Conservation (phyloP, 495 filamentous ascomycete species). For the Trichoderma gamsii region DNA sequence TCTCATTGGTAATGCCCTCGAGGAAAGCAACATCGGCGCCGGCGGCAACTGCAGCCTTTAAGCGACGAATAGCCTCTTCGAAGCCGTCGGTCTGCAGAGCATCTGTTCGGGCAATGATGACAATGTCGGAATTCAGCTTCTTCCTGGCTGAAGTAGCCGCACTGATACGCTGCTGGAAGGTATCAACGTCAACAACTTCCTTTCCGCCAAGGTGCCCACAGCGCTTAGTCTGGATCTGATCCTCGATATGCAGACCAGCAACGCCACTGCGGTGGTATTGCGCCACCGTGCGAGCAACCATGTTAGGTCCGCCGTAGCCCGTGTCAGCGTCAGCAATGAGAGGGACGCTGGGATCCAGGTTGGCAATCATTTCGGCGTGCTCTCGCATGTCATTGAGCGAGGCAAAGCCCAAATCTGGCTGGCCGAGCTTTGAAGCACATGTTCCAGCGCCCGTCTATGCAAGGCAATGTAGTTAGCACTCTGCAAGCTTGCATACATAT, state of each 20-base stretch:
- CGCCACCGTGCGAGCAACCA: slow-evolving; percentile 57
- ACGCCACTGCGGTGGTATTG: slow-evolving; percentile 63
- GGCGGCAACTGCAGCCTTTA: slow-evolving; percentile 49
- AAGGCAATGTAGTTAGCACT: background rate
- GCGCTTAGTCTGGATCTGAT: slow-evolving; percentile 61
- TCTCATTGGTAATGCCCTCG: slow-evolving; percentile 54
- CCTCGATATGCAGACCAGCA: slow-evolving; percentile 66
- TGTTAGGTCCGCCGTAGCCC: slow-evolving; percentile 56
- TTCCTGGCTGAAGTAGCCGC: slow-evolving; percentile 33
- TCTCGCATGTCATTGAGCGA: slow-evolving; percentile 58
- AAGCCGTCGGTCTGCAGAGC: slow-evolving; percentile 58
- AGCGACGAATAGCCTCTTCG: slow-evolving; percentile 51
- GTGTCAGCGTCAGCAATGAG: slow-evolving; percentile 70
- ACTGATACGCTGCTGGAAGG: slow-evolving; percentile 50
- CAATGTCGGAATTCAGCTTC: slow-evolving; percentile 49
- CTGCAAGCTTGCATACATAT: slow-evolving; percentile 21
- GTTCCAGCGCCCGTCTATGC: slow-evolving; percentile 57
- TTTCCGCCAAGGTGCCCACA: slow-evolving; percentile 60
- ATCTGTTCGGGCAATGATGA: slow-evolving; percentile 65
- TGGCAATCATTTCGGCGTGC: slow-evolving; percentile 62
- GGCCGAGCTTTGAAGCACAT: slow-evolving; percentile 54
- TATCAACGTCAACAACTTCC: slow-evolving; percentile 47
- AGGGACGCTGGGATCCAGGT: slow-evolving; percentile 48
- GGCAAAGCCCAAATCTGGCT: slow-evolving; percentile 61
- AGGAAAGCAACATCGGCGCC: slow-evolving; percentile 63